Evolutionary conservation across 2,329 filamentous ascomycete genomes (phyloP).

Genomic region (Beauveria medogensis): DNA sequence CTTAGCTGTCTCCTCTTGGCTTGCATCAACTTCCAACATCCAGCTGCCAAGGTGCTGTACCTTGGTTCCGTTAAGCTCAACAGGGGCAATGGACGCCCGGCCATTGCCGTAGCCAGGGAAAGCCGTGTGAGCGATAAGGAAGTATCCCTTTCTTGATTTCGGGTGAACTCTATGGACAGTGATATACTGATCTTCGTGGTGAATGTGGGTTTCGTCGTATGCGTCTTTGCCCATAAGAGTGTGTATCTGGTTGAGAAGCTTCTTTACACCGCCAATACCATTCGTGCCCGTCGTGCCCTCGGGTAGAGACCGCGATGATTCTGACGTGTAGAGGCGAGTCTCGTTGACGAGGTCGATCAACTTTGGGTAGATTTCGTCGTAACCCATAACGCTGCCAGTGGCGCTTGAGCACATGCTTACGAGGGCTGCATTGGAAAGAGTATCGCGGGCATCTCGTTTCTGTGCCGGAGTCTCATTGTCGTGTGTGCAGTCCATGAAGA

Average conservation of each 20-base stretch:
- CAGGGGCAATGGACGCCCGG: slow-evolving; percentile 71
- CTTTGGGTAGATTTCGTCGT: slow-evolving; percentile 91
- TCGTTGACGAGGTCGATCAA: slow-evolving; percentile 91
- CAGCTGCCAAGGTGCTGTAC: slow-evolving; percentile 83
- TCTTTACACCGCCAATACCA: slow-evolving; percentile 86
- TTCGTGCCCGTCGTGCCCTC: slow-evolving; percentile 60
- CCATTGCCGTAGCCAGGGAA: slow-evolving; percentile 85
- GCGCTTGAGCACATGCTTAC: slow-evolving; percentile 95
- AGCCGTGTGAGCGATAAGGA: slow-evolving; percentile 91
- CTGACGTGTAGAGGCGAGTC: slow-evolving; percentile 71
- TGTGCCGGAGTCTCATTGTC: slow-evolving; percentile 96
- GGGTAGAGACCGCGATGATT: slow-evolving; percentile 53
- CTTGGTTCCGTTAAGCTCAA: slow-evolving; percentile 74
- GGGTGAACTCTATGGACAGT: slow-evolving; percentile 95
- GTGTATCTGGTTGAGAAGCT: slow-evolving; percentile 89
- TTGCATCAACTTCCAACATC: slow-evolving; percentile 83
- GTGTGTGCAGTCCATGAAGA: slow-evolving; percentile 99
- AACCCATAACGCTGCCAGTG: slow-evolving; percentile 94
- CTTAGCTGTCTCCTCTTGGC: slow-evolving; percentile 56
- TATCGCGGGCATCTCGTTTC: slow-evolving; percentile 89
- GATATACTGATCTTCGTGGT: slow-evolving; percentile 93
- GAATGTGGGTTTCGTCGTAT: slow-evolving; percentile 91
- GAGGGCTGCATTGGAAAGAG: slow-evolving; percentile 84
- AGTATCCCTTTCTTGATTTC: slow-evolving; percentile 84
- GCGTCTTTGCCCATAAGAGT: slow-evolving; percentile 91